Conservation (phyloP, 2,329 filamentous ascomycete species). For the Dactylella cylindrospora region DNA sequence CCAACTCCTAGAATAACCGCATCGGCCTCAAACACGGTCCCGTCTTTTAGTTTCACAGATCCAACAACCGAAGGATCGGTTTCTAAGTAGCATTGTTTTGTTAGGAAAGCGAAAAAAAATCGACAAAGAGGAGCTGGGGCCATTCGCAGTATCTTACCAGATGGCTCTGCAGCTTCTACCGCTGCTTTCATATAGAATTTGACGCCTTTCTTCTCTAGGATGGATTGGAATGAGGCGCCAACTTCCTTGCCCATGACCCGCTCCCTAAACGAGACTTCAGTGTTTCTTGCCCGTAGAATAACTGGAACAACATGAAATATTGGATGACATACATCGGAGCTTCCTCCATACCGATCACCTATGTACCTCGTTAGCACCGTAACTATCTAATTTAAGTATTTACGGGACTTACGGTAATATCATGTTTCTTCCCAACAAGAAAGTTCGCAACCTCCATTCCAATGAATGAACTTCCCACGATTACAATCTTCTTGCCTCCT, state of each 20-base stretch:
- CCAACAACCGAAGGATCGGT: constrained; percentile 73
- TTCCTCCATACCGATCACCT: constrained; percentile 79
- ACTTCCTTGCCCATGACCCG: constrained; percentile 80
- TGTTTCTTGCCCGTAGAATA: too few species aligned
- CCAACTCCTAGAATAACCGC: constrained; percentile 90
- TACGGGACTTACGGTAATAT: constrained; percentile 62
- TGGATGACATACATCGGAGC: constrained; percentile 62
- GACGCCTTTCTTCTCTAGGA: constrained; percentile 80
- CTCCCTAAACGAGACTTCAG: constrained; percentile 60
- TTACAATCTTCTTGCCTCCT: constrained; percentile 84
- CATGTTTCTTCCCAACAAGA: constrained; percentile 72
- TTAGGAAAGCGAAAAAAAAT: too few species aligned
- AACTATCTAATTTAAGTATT: neutral
- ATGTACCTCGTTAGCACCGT: neutral
- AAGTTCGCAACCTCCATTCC: constrained; percentile 94
- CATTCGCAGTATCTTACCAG: constrained; percentile 52
- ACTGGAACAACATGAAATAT: too few species aligned
- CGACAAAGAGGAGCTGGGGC: too few species aligned
- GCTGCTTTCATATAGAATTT: constrained; percentile 80
- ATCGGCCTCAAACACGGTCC: constrained; percentile 79
- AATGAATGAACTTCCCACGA: constrained; percentile 93
- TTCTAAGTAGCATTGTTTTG: too few species aligned
- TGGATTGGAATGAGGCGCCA: constrained; percentile 75
- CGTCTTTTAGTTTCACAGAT: constrained; percentile 78
- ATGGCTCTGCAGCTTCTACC: constrained; percentile 80